Conservation (phyloP, 495 filamentous ascomycete species). For the Talaromyces stipitatus region DNA sequence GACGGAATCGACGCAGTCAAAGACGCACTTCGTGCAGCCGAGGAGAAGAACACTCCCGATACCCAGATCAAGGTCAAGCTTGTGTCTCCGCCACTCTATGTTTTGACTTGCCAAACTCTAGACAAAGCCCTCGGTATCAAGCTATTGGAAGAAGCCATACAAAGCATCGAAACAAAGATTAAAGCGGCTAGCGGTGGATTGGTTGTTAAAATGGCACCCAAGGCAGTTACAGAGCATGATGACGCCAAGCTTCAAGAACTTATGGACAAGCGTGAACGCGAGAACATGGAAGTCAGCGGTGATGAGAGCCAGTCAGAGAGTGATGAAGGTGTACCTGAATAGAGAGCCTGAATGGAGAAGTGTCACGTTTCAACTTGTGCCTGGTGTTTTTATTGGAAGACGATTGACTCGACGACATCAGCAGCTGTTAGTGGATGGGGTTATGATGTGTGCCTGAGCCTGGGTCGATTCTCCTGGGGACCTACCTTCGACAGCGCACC, state of each 20-base stretch:
- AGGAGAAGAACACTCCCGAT: slow-evolving; percentile 79
- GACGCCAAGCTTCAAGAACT: slow-evolving; percentile 93
- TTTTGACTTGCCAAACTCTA: slow-evolving; percentile 84
- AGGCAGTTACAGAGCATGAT: slow-evolving; percentile 97
- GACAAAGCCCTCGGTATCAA: slow-evolving; percentile 84
- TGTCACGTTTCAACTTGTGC: slow-evolving; percentile 1
- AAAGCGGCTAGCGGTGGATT: slow-evolving; percentile 65
- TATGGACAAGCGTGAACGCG: slow-evolving; percentile 98
- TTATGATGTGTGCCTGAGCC: neutral
- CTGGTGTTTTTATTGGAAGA: neutral
- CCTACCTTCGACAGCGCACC: neutral
- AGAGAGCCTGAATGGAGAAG: slow-evolving; percentile 9
- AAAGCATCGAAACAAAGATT: slow-evolving; percentile 73
- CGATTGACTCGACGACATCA: neutral
- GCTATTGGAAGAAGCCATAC: slow-evolving; percentile 78
- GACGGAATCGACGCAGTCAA: slow-evolving; percentile 99
- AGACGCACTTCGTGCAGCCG: slow-evolving; percentile 74
- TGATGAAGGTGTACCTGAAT: slow-evolving; percentile 60
- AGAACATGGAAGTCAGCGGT: slow-evolving; percentile 94
- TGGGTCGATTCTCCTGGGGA: neutral
- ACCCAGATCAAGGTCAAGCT: slow-evolving; percentile 95
- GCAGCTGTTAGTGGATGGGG: neutral
- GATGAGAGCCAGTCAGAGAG: slow-evolving; percentile 92
- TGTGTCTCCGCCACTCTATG: slow-evolving; percentile 91
- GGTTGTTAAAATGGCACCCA: slow-evolving; percentile 91